Percentiles rank a stretch among this genome's conserved stretches.
Evolutionary conservation across 352 stramenopile species (phyloP).

Genomic region (Phytopythium chamaehyphon): DNA sequence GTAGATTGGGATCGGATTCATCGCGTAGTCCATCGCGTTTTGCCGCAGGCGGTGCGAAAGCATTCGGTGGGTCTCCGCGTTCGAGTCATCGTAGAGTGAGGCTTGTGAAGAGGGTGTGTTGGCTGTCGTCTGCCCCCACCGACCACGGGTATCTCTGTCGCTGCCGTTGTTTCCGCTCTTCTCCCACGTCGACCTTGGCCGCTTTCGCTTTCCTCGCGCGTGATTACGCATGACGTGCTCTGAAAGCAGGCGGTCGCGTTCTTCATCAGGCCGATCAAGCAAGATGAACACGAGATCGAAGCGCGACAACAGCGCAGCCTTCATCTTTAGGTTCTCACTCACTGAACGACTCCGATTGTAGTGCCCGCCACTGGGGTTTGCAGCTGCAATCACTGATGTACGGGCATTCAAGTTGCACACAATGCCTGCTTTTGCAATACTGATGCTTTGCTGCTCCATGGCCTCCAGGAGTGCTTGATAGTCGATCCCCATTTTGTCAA

Average conservation of each 20-base stretch:
- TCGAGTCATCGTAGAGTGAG: conserved; percentile 8
- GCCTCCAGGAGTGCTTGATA: conserved; percentile 94
- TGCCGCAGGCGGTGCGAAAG: conserved; percentile 49
- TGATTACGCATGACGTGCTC: conserved; percentile 95
- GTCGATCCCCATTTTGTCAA: conserved; percentile 96
- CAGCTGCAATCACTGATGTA: conserved; percentile 95
- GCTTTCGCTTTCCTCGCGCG: conserved; percentile 29
- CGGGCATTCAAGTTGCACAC: conserved; percentile 93
- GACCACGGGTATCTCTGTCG: neutral
- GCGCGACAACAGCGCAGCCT: conserved; percentile 91
- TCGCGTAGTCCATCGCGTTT: conserved; percentile 44
- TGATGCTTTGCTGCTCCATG: conserved; percentile 99
- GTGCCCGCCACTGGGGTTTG: conserved; percentile 95
- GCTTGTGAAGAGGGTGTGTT: conserved; percentile 4
- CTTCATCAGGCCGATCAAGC: conserved; percentile 90
- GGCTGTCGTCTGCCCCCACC: conserved; percentile 20
- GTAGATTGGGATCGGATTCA: conserved; percentile 53
- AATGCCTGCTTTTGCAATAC: conserved; percentile 87
- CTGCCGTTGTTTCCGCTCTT: conserved; percentile 5
- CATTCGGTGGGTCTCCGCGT: conserved; percentile 11
- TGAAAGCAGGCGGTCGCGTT: conserved; percentile 91
- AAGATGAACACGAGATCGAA: conserved; percentile 99
- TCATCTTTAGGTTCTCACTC: conserved; percentile 96
- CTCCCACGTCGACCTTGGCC: conserved; percentile 13
- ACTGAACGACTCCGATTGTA: conserved; percentile 96